Base-by-base conservation (phyloP, 768 basidiomycete species). In the Agrocybe pediades region DNA sequence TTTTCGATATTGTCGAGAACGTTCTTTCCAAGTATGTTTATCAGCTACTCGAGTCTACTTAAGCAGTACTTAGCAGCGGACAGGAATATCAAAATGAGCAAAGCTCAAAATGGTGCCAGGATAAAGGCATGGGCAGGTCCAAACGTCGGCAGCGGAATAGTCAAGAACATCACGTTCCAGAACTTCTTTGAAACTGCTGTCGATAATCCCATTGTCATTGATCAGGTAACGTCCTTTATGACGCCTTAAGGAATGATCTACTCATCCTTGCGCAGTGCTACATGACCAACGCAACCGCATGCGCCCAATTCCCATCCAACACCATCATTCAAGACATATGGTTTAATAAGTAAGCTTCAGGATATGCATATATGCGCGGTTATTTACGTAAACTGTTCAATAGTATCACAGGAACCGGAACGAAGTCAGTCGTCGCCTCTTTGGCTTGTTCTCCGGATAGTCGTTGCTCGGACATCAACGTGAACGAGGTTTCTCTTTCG, bases 91-190 rank as follows among this genome's bases (percentile, higher is more conserved):
- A 73, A 68, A 25, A 85, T 86, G 82, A 69, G 76, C 9, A 84
- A 85, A 51, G 82, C 83, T 9, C 73, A 83, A 61, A 87, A 87
- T 57, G 86, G 85, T 1, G 85, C 84, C 1, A 74, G 86, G 27
- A 87, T 87, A 67, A 88, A 88, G 65, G 81, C 83, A 0, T 88
- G 79, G 73, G 85, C 83, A 5, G 86, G 85, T 4, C 71, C 75
- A 15, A 76, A 78, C 48, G 82, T 84, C 24, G 84, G 85, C 3
- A 74, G 78, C 30, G 83, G 83, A 7, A 77, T 82, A 41, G 82
- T 83, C 41, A 75, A 78, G 63, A 83, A 84, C 57, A 68, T 84
- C 62, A 81, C 80, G 0, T 85, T 81, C 65, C 58, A 65, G n/a
- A 70, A 74, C 55, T 84, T 84, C 65, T 54, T 73, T 17, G 80